Percentiles rank a stretch among this genome's conserved stretches.
Evolutionary conservation across 2,329 filamentous ascomycete genomes (phyloP).

Genomic region (Xylaria sp.): DNA sequence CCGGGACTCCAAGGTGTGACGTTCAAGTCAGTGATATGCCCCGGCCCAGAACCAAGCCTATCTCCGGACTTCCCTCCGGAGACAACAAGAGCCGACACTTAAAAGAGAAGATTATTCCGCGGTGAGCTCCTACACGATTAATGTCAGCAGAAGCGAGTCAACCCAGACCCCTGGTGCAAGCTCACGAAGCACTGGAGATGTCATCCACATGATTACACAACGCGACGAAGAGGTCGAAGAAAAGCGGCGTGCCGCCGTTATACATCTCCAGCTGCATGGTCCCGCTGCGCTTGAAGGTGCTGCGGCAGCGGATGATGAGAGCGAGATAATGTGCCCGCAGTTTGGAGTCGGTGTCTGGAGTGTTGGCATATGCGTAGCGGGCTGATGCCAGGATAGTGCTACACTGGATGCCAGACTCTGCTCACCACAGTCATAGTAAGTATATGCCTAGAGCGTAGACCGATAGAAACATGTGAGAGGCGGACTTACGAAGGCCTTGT

Average conservation of each 20-base stretch:
- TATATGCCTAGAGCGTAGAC: background rate
- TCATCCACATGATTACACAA: slow-evolving; percentile 86
- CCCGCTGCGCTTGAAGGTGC: slow-evolving; percentile 86
- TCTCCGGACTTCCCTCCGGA: background rate
- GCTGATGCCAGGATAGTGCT: slow-evolving; percentile 81
- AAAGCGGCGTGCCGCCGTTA: slow-evolving; percentile 72
- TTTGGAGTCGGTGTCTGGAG: slow-evolving; percentile 85
- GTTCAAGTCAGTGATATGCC: background rate
- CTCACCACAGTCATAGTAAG: background rate
- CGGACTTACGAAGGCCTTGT: slow-evolving; percentile 69
- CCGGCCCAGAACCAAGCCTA: background rate
- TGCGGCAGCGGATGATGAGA: slow-evolving; percentile 80
- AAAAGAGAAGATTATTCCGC: slow-evolving; percentile 42
- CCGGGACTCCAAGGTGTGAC: too few species aligned
- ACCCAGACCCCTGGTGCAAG: background rate
- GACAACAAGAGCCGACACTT: slow-evolving; percentile 2
- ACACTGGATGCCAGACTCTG: slow-evolving; percentile 73
- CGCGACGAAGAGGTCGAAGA: slow-evolving; percentile 91
- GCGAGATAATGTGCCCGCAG: slow-evolving; percentile 86
- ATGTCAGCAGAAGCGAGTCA: slow-evolving; percentile 10
- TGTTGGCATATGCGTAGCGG: slow-evolving; percentile 85
- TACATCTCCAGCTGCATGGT: slow-evolving; percentile 97
- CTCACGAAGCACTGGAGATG: slow-evolving; percentile 53
- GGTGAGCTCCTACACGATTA: slow-evolving; percentile 36
- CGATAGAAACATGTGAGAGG: background rate